Evolutionary conservation across 768 basidiomycete genomes (phyloP).

Genomic region (Psilocybe azurescens): DNA sequence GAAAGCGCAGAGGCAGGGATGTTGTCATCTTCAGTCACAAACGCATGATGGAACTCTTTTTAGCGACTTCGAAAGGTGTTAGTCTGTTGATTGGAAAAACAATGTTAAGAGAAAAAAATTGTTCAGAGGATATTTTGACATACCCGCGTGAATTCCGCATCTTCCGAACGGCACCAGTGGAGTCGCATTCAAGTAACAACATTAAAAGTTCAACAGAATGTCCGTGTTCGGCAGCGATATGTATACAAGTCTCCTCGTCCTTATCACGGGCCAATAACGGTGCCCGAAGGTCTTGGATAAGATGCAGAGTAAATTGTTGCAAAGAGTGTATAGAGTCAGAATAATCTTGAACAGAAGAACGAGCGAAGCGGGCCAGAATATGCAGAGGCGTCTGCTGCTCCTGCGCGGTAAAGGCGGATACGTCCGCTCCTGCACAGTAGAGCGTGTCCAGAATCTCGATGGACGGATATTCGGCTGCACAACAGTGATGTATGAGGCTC

Average conservation of each 20-base stretch:
- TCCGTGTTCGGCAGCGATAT: constrained; percentile 80
- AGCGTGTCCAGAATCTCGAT: constrained; percentile 69
- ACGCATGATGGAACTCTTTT: constrained; percentile 68
- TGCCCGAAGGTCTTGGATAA: constrained; percentile 71
- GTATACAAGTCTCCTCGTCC: constrained; percentile 78
- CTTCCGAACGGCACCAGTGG: constrained; percentile 55
- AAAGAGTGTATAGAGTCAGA: constrained; percentile 43
- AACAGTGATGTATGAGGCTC: constrained; percentile 77
- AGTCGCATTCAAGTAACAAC: constrained; percentile 71
- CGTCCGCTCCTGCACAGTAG: constrained; percentile 78
- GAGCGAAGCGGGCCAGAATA: constrained; percentile 55
- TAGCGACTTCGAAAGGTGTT: constrained; percentile 70
- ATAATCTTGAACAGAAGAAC: constrained; percentile 31
- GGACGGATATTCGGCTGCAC: constrained; percentile 57
- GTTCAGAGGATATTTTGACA: constrained; percentile 27
- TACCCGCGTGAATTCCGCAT: constrained; percentile 77
- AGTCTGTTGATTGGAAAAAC: constrained; percentile 41
- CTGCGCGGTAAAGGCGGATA: constrained; percentile 67
- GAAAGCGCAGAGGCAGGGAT: constrained; percentile 61
- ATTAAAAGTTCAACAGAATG: constrained; percentile 64
- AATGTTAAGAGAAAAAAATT: constrained; percentile 9
- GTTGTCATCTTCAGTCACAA: constrained; percentile 61
- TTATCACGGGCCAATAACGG: constrained; percentile 70
- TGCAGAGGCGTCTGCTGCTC: constrained; percentile 74
- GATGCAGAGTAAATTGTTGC: constrained; percentile 67